Evolutionary conservation across 2,329 filamentous ascomycete species (phyloP), one percentile per base, ranked within the genome.

Genomic region (Hyphodiscus sp.): DNA sequence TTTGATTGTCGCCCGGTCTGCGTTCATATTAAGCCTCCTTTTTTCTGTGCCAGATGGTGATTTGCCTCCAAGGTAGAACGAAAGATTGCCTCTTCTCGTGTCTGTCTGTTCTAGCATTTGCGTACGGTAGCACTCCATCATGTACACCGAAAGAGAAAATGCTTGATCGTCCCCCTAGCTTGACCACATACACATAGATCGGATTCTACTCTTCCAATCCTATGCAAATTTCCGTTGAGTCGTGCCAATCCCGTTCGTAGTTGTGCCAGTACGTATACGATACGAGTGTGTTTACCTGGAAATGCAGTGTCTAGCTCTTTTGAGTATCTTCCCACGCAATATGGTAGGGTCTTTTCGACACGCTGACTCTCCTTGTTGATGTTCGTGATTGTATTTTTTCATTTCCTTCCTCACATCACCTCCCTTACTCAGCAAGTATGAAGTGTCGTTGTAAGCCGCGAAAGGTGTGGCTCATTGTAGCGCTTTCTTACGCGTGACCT

Each of bases 241-340:
- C 65, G 60, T 53, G 60, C 59, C 56, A 67, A 67, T 41, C 65
- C 60, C 5, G 62, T 68, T 43, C 60, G 52, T 49, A 67, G 63
- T 55, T 68, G 58, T 11, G 60, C 65, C 7, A 67, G 56, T 49
- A 66, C 58, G 55, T 65, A 45, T 26, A 68, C 52, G 47, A 50
- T 55, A 45, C 60, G 60, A 8, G 64, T 67, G 49, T 66, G 62
- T 58, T 63, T 64, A 0, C 63, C 64, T 56, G 61, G 63, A 29
- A 67, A 59, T 57, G 61, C 61, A 54, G 56, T 46, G 54, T 67
- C 60, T n/a, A 67, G 56, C 56, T 60, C 54, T 62, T 59, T 57
- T 10, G 48, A 49, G 19, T 64, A 57, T 59, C 48, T 65, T 33
- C 61, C 61, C 38, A 67, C 53, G n/a, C 62, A 58, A 52, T 54